Evolutionary conservation across 768 basidiomycete species (phyloP).

Genomic region (Leccinum longicurvipes): DNA sequence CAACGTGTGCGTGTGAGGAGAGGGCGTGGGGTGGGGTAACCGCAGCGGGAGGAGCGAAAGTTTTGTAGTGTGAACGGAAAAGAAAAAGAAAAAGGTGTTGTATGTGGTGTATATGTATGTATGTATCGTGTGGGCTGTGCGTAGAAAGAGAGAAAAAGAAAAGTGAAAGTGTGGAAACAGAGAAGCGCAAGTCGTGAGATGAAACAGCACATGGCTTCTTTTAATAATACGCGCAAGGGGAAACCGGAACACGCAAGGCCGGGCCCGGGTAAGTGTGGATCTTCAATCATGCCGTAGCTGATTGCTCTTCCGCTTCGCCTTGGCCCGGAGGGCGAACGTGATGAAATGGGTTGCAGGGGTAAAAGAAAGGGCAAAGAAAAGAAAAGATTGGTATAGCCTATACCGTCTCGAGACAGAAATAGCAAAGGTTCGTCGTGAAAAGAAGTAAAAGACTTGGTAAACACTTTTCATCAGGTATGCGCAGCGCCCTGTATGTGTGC

Average conservation of each 20-base stretch:
- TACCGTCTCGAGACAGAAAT: conserved; percentile 13
- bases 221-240: background rate
- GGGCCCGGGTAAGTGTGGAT: background rate
- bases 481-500: conserved; percentile 26
- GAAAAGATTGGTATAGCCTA: conserved; percentile 18
- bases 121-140: background rate
- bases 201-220: background rate
- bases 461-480: conserved; percentile 30
- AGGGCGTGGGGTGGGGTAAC: background rate
- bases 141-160: background rate
- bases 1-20: conserved; percentile 10
- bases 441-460: conserved; percentile 6
- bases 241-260: background rate
- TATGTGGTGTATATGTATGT: background rate
- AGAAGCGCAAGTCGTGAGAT: background rate
- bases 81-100: conserved; percentile 15
- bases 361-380: background rate
- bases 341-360: background rate
- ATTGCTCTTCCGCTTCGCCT: conserved; percentile 10
- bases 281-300: conserved; percentile 10
- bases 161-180: background rate
- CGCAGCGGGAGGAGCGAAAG: background rate
- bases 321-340: conserved; percentile 1
- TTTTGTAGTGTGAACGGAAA: background rate
- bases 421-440: background rate